Evolutionary conservation across 352 stramenopile genomes (phyloP), one percentile per base, ranked within the genome.

Genomic region (Thalassiosira hispida): DNA sequence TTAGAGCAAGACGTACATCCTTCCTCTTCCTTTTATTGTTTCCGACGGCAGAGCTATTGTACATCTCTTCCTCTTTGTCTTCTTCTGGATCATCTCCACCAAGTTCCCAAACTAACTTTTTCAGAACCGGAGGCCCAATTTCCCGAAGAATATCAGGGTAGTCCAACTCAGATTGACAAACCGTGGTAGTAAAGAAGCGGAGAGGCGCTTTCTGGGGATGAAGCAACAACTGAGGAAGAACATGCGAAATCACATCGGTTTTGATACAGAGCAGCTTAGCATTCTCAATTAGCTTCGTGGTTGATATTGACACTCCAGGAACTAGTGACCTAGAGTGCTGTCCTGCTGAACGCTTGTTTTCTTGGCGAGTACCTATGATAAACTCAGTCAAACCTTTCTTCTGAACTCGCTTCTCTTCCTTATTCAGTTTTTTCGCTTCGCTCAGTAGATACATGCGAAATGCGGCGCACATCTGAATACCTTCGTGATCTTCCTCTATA

Each of bases 41-140:
- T 53, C 65, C 55, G 38, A 66, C 64, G 20, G 55, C 65, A 49
- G 70, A 72, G 27, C 40, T 73, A 55, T 86, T 47, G 44, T 79
- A 88, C 61, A 78, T 73, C 62, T 77, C 73, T 51, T 83, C 74
- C 35, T 79, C 59, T 20, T 61, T 73, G 18, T 79, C 62, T 69
- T 81, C 71, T 42, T 85, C 64, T 23, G 65, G 63, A 67, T 91
- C 76, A 52, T 80, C 66, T 14, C 27, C 29, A 25, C 87, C 85
- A 46, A 93, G 74, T 59, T 91, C 81, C 80, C 81, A 91, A 46
- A 90, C 70, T 25, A 94, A 59, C 2, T 59, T 81, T 71, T 92
- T 93, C 8, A 94, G 64, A 49, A 93, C 84, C 25, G 74, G 27
- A 61, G 77, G 64, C 7, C 86, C 85, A 66, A 80, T 79, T 59